Evolutionary conservation across 2,329 filamentous ascomycete genomes (phyloP).

Genomic region (Pyrenophora tritici-repentis): DNA sequence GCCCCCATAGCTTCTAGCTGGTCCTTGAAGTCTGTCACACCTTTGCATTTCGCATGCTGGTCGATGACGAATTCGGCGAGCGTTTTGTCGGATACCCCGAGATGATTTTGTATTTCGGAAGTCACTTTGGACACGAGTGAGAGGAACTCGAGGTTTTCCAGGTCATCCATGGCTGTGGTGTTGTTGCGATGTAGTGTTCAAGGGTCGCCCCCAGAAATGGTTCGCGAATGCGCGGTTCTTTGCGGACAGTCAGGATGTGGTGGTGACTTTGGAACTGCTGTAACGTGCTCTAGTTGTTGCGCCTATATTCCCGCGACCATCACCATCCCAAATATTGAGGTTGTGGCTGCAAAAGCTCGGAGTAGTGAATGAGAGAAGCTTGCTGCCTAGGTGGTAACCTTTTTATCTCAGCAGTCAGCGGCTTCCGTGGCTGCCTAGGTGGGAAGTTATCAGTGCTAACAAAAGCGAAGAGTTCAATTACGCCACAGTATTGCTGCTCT

Average conservation of each 20-base stretch:
- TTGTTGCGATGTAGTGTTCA: not conserved
- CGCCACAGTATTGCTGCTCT: no score
- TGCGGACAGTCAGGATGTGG: slow-evolving; percentile 1
- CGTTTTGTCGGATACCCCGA: slow-evolving; percentile 90
- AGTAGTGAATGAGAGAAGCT: not conserved
- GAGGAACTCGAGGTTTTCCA: slow-evolving; percentile 87
- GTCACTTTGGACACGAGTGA: slow-evolving; percentile 95
- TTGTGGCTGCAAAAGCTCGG: not conserved
- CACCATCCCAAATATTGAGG: no score
- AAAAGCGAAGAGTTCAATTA: no score
- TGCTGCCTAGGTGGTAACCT: no score
- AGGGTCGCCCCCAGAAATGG: no score
- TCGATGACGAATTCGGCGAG: slow-evolving; percentile 96
- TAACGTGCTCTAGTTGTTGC: no score
- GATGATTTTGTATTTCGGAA: slow-evolving; percentile 90
- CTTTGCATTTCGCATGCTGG: slow-evolving; percentile 76
- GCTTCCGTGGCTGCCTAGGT: no score
- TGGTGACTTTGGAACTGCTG: no score
- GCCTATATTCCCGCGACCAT: no score
- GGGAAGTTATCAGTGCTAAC: no score
- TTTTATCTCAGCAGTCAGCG: not conserved
- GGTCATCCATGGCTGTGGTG: slow-evolving; percentile 73
- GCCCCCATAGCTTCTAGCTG: slow-evolving; percentile 77
- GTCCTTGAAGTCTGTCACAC: slow-evolving; percentile 73
- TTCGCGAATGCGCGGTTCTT: slow-evolving; percentile 5